phyloP scores from a whole-genome alignment of 2,329 filamentous ascomycete species.

The Bimuria novae-zelandiae region DNA sequence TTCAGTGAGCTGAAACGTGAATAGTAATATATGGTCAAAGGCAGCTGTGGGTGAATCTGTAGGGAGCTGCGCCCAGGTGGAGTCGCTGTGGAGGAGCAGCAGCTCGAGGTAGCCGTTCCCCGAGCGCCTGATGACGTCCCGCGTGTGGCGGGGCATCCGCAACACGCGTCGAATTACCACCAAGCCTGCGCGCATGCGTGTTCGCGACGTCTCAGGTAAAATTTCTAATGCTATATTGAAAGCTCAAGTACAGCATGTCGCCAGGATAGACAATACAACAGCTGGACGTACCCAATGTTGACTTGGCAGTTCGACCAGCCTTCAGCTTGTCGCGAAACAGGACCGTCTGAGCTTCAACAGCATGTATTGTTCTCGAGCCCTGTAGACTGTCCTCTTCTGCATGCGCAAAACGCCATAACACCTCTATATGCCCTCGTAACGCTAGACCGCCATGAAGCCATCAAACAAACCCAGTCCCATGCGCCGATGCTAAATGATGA shows the following conservation, averaged over 20 bases:
- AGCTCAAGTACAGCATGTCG: no score
- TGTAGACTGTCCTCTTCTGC: background rate
- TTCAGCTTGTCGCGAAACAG: no score
- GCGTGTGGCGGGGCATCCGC: conserved; percentile 5
- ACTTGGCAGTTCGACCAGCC: no score
- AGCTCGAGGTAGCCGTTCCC: background rate
- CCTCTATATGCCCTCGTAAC: background rate
- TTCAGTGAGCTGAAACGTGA: background rate
- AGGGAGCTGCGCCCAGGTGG: conserved; percentile 7
- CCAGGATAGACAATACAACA: no score
- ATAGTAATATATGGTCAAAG: background rate
- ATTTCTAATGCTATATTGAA: no score
- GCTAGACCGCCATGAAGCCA: conserved; percentile 10
- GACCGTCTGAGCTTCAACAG: background rate
- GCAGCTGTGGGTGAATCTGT: background rate
- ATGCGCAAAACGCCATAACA: background rate
- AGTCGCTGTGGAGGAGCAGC: conserved; percentile 11
- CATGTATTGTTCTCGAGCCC: background rate
- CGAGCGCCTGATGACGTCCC: conserved; percentile 19
- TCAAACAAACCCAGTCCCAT: conserved; percentile 4
- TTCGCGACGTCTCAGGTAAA: no score
- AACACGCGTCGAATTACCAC: conserved; percentile 8
- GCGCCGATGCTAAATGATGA: conserved; percentile 20
- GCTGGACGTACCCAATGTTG: no score
- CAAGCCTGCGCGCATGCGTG: no score